Conservation (phyloP, 1,284 basidiomycete species). For the Fistulinella cinereoalba region DNA sequence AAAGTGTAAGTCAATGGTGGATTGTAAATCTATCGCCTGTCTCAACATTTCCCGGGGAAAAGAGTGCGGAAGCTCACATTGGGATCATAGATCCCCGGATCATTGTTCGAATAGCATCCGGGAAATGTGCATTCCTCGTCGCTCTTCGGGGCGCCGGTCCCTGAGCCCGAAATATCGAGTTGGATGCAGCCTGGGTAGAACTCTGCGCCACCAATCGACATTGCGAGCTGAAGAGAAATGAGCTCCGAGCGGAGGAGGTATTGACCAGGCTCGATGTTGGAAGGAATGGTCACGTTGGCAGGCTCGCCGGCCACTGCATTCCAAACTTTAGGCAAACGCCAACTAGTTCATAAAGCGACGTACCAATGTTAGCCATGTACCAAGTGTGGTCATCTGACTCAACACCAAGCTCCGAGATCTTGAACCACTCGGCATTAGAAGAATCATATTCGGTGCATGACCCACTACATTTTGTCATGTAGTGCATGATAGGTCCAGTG, state of each 20-base stretch:
- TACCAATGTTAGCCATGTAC: conserved; percentile 42
- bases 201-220: conserved; percentile 53
- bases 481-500: conserved; percentile 39
- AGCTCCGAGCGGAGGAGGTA: conserved; percentile 74
- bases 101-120: conserved; percentile 59
- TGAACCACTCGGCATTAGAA: conserved; percentile 39
- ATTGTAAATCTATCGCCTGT: conserved; percentile 34
- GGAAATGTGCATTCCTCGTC: conserved; percentile 57
- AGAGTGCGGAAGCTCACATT: conserved; percentile 33
- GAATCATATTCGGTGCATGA: conserved; percentile 37
- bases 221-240: conserved; percentile 64
- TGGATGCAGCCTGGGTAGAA: conserved; percentile 74
- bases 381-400: conserved; percentile 32
- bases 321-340: not conserved
- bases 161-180: conserved; percentile 52
- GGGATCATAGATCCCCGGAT: conserved; percentile 57
- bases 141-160: conserved; percentile 41
- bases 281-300: conserved; percentile 52
- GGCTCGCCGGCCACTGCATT: conserved; percentile 35
- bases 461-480: conserved; percentile 36
- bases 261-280: conserved; percentile 53
- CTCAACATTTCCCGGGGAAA: conserved; percentile 1
- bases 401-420: conserved; percentile 36
- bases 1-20: conserved; percentile 35
- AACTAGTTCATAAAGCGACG: conserved; percentile 5